phyloP scores from a whole-genome alignment of 495 filamentous ascomycete species.

The Xylaria grammica region DNA sequence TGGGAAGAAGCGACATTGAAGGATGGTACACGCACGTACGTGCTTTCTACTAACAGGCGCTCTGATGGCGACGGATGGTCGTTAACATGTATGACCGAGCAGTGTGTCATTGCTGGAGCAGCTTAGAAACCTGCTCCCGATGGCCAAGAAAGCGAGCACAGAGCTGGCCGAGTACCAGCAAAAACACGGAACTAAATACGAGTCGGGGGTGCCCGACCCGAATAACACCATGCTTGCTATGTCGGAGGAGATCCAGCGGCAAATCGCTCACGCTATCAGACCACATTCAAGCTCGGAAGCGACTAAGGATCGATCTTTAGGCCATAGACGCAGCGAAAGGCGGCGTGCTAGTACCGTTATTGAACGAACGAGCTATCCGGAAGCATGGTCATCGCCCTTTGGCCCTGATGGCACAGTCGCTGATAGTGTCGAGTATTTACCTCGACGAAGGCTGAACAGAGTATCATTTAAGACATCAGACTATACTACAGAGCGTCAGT shows the following conservation, averaged over 20 bases:
- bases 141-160: not conserved
- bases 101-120: not conserved
- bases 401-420: not conserved
- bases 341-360: not conserved
- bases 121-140: conserved; percentile 6
- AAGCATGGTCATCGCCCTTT: not conserved
- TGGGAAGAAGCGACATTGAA: conserved; percentile 4
- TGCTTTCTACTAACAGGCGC: not conserved
- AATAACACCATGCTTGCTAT: conserved; percentile 4
- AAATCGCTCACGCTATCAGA: not conserved
- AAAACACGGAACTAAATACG: not conserved
- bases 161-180: conserved; percentile 4
- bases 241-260: conserved; percentile 4
- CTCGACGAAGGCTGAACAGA: not conserved
- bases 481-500: not conserved
- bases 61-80: not conserved
- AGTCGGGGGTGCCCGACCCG: not conserved
- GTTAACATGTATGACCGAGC: not conserved
- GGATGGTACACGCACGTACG: not conserved
- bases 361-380: not conserved
- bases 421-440: not conserved
- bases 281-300: not conserved
- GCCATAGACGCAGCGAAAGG: not conserved
- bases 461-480: not conserved
- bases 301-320: not conserved